A percentile compares a stretch with the other conserved stretches of the same genome.
These are phyloP conservation scores for Scheffersomyces illinoinensis DNA, from an alignment of 1,139 yeast species.

Conservation along the genomic window DNA sequence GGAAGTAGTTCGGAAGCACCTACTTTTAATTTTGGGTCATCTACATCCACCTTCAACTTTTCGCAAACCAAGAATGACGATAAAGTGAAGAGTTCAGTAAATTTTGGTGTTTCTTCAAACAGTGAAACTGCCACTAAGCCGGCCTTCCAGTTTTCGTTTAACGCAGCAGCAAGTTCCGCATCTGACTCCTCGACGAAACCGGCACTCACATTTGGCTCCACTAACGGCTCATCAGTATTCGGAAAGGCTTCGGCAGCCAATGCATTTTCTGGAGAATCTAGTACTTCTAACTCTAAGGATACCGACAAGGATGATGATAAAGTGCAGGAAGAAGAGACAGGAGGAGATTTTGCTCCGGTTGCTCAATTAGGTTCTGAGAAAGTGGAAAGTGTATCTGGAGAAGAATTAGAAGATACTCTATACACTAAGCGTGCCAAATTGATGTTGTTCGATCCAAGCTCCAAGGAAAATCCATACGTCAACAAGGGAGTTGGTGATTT, in stretches of 20 bases:
- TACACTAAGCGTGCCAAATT: slow-evolving; percentile 74
- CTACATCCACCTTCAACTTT: background rate
- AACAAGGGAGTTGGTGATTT: slow-evolving; percentile 81
- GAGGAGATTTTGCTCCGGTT: slow-evolving; percentile 48
- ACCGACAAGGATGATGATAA: slow-evolving; percentile 21
- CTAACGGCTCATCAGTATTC: slow-evolving; percentile 15
- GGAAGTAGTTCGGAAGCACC: background rate
- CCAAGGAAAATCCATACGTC: slow-evolving; percentile 51
- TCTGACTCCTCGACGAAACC: slow-evolving; percentile 11
- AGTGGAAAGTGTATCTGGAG: slow-evolving; percentile 59
- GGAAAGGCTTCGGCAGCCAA: slow-evolving; percentile 3
- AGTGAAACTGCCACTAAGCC: slow-evolving; percentile 1
- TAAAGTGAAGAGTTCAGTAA: background rate
- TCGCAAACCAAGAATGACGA: background rate
- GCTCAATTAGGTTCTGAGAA: slow-evolving; percentile 45
- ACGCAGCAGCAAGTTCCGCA: background rate
- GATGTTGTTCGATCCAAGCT: slow-evolving; percentile 56
- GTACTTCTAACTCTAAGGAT: slow-evolving; percentile 4
- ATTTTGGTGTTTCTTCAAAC: background rate
- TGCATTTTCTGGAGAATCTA: slow-evolving; percentile 19
- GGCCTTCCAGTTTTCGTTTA: background rate
- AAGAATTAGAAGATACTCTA: slow-evolving; percentile 71
- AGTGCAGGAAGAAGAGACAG: slow-evolving; percentile 43
- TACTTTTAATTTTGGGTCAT: background rate
- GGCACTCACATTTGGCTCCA: slow-evolving; percentile 19